Percentiles rank a stretch among this genome's conserved stretches.
These are phyloP conservation scores for Pyricularia sp. DNA, from an alignment of 2,329 filamentous ascomycete genomes.

Conservation along the genomic window DNA sequence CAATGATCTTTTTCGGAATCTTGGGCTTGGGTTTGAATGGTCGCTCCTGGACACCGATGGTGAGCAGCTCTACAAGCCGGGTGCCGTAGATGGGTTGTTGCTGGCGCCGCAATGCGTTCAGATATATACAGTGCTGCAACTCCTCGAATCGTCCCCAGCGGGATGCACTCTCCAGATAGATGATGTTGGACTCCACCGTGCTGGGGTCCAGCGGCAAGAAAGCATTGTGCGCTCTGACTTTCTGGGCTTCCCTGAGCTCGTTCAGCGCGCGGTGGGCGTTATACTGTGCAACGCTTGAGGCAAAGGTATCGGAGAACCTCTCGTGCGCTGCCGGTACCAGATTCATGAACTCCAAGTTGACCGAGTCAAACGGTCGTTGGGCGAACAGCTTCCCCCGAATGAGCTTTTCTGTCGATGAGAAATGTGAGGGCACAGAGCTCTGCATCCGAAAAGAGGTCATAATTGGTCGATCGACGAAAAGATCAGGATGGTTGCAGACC, in stretches of 20 bases:
- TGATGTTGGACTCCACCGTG: constrained; percentile 59
- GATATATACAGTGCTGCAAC: constrained; percentile 69
- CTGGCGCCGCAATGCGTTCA: constrained; percentile 74
- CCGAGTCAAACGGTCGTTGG: constrained; percentile 49
- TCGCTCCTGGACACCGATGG: constrained; percentile 49
- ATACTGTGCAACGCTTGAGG: constrained; percentile 51
- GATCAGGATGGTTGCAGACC: constrained; percentile 95
- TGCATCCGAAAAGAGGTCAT: constrained; percentile 94
- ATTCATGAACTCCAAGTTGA: constrained; percentile 71
- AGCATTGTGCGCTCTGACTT: constrained; percentile 46
- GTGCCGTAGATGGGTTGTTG: constrained; percentile 74
- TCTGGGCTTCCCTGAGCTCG: constrained; percentile 64
- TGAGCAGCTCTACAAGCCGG: constrained; percentile 66
- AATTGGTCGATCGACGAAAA: constrained; percentile 92
- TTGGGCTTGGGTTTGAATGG: constrained; percentile 52
- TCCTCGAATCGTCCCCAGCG: constrained; percentile 66
- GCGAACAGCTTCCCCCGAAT: constrained; percentile 59
- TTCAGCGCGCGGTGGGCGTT: constrained; percentile 62
- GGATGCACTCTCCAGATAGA: constrained; percentile 61
- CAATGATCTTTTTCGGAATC: constrained; percentile 52
- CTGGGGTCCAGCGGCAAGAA: constrained; percentile 51
- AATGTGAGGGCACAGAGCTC: constrained; percentile 66
- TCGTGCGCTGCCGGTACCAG: constrained; percentile 67
- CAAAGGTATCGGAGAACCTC: constrained; percentile 48
- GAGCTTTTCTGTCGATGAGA: constrained; percentile 60